phyloP scores from a whole-genome alignment of 306 rosid genomes.

The Cucurbita moschata region DNA sequence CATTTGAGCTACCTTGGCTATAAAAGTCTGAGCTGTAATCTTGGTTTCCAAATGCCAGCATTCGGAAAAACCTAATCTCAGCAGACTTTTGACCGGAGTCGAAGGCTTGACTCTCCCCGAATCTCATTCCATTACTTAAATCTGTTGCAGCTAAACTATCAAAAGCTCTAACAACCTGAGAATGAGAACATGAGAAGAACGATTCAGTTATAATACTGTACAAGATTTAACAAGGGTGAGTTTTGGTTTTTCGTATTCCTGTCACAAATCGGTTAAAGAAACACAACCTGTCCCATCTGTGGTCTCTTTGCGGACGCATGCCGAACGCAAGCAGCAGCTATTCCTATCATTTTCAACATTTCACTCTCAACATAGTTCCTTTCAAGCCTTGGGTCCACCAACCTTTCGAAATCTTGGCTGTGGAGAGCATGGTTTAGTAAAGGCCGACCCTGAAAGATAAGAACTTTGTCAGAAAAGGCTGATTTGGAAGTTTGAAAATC shows the following conservation, averaged over 20 bases:
- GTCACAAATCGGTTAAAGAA: background rate
- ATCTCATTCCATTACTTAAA: slow-evolving; percentile 72
- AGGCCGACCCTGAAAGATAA: slow-evolving; percentile 66
- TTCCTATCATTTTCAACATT: slow-evolving; percentile 54
- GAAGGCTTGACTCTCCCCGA: slow-evolving; percentile 61
- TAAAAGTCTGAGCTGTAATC: slow-evolving; percentile 53
- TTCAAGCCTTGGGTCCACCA: slow-evolving; percentile 60
- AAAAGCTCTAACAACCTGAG: slow-evolving; percentile 81
- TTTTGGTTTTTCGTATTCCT: background rate
- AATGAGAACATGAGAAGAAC: background rate
- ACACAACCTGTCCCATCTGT: slow-evolving; percentile 77
- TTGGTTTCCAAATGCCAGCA: slow-evolving; percentile 75
- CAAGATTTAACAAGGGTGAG: background rate
- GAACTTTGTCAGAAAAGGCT: slow-evolving; percentile 16
- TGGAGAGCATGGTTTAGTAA: slow-evolving; percentile 53
- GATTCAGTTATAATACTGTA: background rate
- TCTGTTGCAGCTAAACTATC: slow-evolving; percentile 53
- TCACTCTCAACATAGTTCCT: slow-evolving; percentile 51
- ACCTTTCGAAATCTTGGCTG: slow-evolving; percentile 31
- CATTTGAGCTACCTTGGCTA: slow-evolving; percentile 24
- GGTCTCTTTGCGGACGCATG: slow-evolving; percentile 76
- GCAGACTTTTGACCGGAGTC: slow-evolving; percentile 63
- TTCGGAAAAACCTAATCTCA: slow-evolving; percentile 49
- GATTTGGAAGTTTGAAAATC: background rate
- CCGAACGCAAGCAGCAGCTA: slow-evolving; percentile 81